Base-by-base conservation (phyloP, 306 rosid species). In the Vicia villosa region DNA sequence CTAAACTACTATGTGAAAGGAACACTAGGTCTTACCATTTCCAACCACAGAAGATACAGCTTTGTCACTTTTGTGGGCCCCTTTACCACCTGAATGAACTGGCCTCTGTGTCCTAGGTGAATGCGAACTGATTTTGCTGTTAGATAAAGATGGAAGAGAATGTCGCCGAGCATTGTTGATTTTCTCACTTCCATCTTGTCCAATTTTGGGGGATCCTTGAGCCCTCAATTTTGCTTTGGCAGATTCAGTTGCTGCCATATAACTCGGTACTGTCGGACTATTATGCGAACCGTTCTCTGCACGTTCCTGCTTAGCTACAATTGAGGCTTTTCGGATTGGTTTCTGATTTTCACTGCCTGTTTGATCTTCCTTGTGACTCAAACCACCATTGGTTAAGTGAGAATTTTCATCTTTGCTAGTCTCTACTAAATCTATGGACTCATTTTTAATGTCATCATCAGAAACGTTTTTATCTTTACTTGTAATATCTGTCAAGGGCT, bases 241-340 rank as follows among this genome's bases (percentile, higher is more conserved):
- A 69, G 99, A 95, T 86, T 84, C 88, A 75, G 99, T 95, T 72
- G 95, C 99, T 52, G 91, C 91, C 99, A 95, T 95, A 77, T 95
- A 95, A 79, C 99, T 95, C 7, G 96, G 99, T 66, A 95, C 9
- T 15, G 83, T 80, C 58, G 96, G 96, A 84, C 90, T 85, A 73
- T 61, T 84, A 80, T 88, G 96, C 47, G 61, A 24, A 63, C 84
- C 97, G 61, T 91, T 91, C 75, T 94, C 99, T 5, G 83, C 65
- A 26, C 81, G 85, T 63, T 91, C 97, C 81, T 84, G 96, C 84
- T 94, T 91, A 46, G 84, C 83, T 32, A 83, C 86, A 81, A 57
- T 59, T 42, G 85, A 85, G 57, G 82, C 43, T 67, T 89, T 91
- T 63, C 82, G 73, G 80, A 80, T 70, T 19, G 91, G 85, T 81